A percentile compares a stretch with the other conserved stretches of the same genome.
Conservation (phyloP, 2,329 filamentous ascomycete species). For the Penicillium expansum region DNA sequence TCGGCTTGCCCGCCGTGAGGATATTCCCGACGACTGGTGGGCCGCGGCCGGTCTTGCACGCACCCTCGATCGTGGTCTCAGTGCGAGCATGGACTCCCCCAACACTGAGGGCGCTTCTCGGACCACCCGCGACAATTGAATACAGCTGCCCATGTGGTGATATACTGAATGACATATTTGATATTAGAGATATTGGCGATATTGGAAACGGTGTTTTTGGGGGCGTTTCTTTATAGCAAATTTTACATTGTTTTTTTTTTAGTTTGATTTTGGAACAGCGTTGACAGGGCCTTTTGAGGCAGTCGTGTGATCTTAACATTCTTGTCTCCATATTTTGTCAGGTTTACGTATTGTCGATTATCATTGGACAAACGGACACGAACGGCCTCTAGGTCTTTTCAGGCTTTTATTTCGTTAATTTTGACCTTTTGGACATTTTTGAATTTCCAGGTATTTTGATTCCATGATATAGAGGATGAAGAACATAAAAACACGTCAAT, state of each 20-base stretch:
- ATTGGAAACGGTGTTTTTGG: constrained; percentile 3
- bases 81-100: constrained; percentile 23
- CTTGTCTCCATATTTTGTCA: constrained; percentile 8
- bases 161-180: not conserved
- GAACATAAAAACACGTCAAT: not conserved
- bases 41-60: constrained; percentile 65
- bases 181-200: not conserved
- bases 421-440: not conserved
- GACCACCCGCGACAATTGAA: constrained; percentile 9
- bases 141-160: not conserved
- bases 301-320: not conserved
- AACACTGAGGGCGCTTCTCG: constrained; percentile 22
- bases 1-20: constrained; percentile 65
- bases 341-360: not conserved
- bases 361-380: not conserved
- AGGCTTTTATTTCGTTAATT: not conserved
- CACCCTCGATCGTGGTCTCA: constrained; percentile 41
- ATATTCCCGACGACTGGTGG: constrained; percentile 84
- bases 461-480: not conserved
- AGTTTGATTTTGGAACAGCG: not conserved
- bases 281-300: not conserved
- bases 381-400: not conserved
- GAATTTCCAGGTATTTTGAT: not conserved
- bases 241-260: not conserved
- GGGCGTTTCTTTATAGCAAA: too few species aligned